Evolutionary conservation across 805 yeast genomes (phyloP).

Genomic region (Barnettozyma siamensis): DNA sequence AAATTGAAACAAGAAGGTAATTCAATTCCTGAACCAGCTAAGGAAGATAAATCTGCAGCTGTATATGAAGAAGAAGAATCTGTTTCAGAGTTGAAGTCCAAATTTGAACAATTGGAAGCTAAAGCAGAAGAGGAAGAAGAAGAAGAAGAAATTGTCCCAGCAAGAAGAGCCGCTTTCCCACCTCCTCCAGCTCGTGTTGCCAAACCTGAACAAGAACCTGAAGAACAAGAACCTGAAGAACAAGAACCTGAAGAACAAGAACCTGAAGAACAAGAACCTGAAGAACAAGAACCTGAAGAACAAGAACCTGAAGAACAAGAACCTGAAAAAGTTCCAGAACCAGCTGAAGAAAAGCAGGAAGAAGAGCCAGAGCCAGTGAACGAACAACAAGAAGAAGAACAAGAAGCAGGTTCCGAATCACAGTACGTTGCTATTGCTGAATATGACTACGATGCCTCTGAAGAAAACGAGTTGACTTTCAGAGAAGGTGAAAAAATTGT

Average conservation of each 20-base stretch:
- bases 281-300: neutral
- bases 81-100: constrained; percentile 32
- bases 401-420: constrained; percentile 18
- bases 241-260: neutral
- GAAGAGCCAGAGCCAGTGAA: neutral
- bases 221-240: constrained; percentile 1
- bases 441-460: constrained; percentile 88
- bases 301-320: constrained; percentile 10
- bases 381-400: neutral
- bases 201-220: constrained; percentile 1
- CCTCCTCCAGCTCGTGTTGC: constrained; percentile 9
- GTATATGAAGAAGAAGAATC: constrained; percentile 24
- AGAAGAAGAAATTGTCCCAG: constrained; percentile 16
- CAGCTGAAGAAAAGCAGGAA: neutral
- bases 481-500: constrained; percentile 76
- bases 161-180: constrained; percentile 15
- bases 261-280: constrained; percentile 2
- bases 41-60: constrained; percentile 27
- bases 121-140: constrained; percentile 23
- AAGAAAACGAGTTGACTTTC: constrained; percentile 85
- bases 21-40: constrained; percentile 19
- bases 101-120: constrained; percentile 29
- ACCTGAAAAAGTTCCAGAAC: neutral
- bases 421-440: constrained; percentile 62
- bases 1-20: constrained; percentile 36